Base-by-base conservation (phyloP, 2,329 filamentous ascomycete species). In the Ascocoryne sarcoides region DNA sequence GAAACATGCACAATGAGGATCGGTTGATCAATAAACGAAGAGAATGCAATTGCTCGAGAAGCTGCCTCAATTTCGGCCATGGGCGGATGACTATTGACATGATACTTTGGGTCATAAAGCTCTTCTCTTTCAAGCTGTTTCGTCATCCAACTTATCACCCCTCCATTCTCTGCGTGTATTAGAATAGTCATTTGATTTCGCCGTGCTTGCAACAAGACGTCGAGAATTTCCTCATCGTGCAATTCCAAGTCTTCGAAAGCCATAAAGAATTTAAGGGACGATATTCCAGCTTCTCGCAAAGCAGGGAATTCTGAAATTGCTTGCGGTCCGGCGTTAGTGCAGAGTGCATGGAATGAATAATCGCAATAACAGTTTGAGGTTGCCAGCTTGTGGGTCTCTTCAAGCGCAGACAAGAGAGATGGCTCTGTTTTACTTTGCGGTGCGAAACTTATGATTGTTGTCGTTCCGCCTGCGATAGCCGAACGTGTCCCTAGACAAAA, bases 1-100 rank as follows among this genome's bases (percentile, higher is more conserved):
- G 64, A 68, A 20, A 74, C 66, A 53, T 75, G 71, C 2, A 75
- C 71, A 29, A 75, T 64, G 4, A 75, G 56, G 34, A 75, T 71
- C 0, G 71, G 71, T 0, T 66, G 62, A 47, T 73, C 63, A 36
- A 74, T 65, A 37, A 73, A 67, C 18, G 63, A 61, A n/a, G 62
- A 63, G 1, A 75, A 58, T 20, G 63, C 63, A 32, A 74, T 73
- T 4, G 69, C 69, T 12, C 71, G 63, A 47, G 72, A 70, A 1
- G 69, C 73, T 2, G 70, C 70, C 54, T 74, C 70, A 31, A 64
- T 61, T 42, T 74, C 70, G 5, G 69, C 67, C 26, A 73, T 58
- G 0, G 65, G 64, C 3, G 70, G 68, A 23, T 70, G 67, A 4
- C 65, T 67, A 9, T 64, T 64, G 5, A 64, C 66, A 47, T 74